These are phyloP conservation scores for Solanum pimpinellifolium DNA, from an alignment of 257 asterid species.

Conservation along the genomic window DNA sequence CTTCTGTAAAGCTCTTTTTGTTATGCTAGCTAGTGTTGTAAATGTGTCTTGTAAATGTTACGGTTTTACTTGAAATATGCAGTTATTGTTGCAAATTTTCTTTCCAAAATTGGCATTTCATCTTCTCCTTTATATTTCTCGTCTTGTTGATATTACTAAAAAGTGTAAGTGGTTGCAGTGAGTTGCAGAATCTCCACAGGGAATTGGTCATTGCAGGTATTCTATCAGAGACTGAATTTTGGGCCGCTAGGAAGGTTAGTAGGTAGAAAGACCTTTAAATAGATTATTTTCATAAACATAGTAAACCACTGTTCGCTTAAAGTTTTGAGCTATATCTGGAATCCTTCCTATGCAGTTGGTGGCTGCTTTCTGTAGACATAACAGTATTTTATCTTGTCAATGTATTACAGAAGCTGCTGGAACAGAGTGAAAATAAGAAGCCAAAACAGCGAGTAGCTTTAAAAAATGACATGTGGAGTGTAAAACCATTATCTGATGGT, in stretches of 20 bases:
- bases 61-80: neutral
- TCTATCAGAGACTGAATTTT: constrained; percentile 88
- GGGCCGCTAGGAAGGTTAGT: constrained; percentile 96
- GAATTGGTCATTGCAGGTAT: constrained; percentile 70
- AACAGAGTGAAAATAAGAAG: constrained; percentile 51
- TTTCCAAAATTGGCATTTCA: constrained; percentile 2
- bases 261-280: constrained; percentile 3
- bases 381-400: constrained; percentile 4
- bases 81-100: neutral
- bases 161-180: constrained; percentile 70
- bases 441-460: constrained; percentile 76
- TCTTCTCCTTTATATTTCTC: constrained; percentile 1
- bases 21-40: neutral
- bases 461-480: constrained; percentile 84
- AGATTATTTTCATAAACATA: neutral
- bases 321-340: neutral
- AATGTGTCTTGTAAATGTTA: neutral
- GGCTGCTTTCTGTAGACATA: neutral
- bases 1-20: neutral
- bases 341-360: neutral
- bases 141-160: constrained; percentile 22
- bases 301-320: neutral
- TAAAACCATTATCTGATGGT: constrained; percentile 85
- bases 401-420: constrained; percentile 82
- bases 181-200: constrained; percentile 83